Base-by-base conservation (phyloP, 2,329 filamentous ascomycete species). In the Paecilomyces dactylethromorphus region DNA sequence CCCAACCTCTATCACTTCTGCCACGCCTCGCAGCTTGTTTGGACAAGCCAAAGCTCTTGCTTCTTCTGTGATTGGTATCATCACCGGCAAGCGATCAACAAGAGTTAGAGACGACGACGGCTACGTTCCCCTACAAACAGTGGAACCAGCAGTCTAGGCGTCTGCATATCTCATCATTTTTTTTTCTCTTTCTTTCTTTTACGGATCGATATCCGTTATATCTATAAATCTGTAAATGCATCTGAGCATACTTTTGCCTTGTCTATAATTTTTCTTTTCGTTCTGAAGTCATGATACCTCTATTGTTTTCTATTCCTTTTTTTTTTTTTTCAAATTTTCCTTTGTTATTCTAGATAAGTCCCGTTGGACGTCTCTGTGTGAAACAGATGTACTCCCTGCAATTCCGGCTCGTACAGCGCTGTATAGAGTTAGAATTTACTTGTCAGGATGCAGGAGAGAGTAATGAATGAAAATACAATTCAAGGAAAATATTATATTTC, bases 41-140 rank as follows among this genome's bases (percentile, higher is more conserved):
- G 63, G 35, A 62, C 54, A 66, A 59, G 56, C 68, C 39, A 60
- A 58, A 12, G 60, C 65, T 31, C 52, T 60, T 18, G 51, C 61
- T 31, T 58, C 65, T 45, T 64, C 63, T 3, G 31, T 69, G n/a
- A 72, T 72, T 63, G 70, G 67, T 1, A 60, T 66, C 12, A 55
- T 70, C 33, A 71, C 69, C 32, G 70, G 69, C 24, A 67, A 65
- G 57, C 54, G 62, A 58, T 62, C 62, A 18, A 63, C 60, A 32
- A 56, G 62, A n/a, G 59, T 59, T 49, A 60, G 65, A 56, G 62
- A 68, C 39, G 70, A 76, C 56, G 72, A 78, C 35, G 71, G 77
- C 53, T 80, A 80, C 64, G 73, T 80, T 21, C 78, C 78, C 2
- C 66, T 80, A 24, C 74, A 76, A 61, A 76, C 72, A 4, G 75